Conservation (phyloP, 768 basidiomycete species). For the Leucocoprinus birnbaumii region DNA sequence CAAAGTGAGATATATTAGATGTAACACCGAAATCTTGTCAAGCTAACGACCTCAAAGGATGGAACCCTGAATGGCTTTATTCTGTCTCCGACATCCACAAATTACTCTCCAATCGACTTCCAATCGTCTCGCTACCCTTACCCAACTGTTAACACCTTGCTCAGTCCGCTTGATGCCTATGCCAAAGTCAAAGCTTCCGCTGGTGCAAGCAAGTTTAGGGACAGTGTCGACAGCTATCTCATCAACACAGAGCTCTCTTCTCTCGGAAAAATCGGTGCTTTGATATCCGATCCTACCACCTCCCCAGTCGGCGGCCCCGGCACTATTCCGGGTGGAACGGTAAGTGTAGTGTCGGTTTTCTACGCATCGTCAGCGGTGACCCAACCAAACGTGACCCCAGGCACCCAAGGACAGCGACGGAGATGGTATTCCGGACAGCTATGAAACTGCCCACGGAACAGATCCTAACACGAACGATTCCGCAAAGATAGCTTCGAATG, state of each 20-base stretch:
- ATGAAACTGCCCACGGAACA: slow-evolving; percentile 28
- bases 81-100: slow-evolving; percentile 22
- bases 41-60: slow-evolving; percentile 16
- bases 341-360: too few relatives aligned
- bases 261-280: slow-evolving; percentile 29
- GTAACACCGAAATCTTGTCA: neutral
- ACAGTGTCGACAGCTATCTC: slow-evolving; percentile 29
- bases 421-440: slow-evolving; percentile 32
- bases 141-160: slow-evolving; percentile 26
- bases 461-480: slow-evolving; percentile 29
- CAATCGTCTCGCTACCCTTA: slow-evolving; percentile 26
- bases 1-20: neutral
- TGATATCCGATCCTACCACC: slow-evolving; percentile 25
- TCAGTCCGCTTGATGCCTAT: slow-evolving; percentile 27
- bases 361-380: too few relatives aligned
- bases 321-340: slow-evolving; percentile 28
- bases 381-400: slow-evolving; percentile 12
- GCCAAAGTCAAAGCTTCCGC: slow-evolving; percentile 25
- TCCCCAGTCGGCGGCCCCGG: slow-evolving; percentile 29
- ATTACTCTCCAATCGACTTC: slow-evolving; percentile 32
- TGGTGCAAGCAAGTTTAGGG: slow-evolving; percentile 30
- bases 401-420: slow-evolving; percentile 26
- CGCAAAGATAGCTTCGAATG: slow-evolving; percentile 27
- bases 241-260: slow-evolving; percentile 30
- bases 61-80: slow-evolving; percentile 28